Evolutionary conservation across 116 monocot genomes (phyloP).

Genomic region (Zostera marina): DNA sequence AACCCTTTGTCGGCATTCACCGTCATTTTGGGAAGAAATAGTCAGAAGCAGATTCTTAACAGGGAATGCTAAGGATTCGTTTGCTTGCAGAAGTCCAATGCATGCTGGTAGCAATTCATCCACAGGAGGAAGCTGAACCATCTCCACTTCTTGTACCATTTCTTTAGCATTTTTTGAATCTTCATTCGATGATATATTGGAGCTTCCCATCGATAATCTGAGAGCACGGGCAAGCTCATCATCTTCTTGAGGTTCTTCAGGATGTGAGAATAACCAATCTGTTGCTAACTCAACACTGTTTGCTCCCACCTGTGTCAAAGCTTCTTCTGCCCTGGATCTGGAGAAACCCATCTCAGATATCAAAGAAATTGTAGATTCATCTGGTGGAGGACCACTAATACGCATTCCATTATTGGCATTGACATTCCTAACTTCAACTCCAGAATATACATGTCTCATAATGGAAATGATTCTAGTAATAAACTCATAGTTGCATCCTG

Average conservation of each 20-base stretch:
- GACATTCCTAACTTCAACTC: conserved; percentile 57
- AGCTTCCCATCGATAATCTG: conserved; percentile 81
- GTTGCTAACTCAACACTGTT: conserved; percentile 96
- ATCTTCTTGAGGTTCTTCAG: conserved; percentile 96
- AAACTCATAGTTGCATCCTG: conserved; percentile 69
- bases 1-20: conserved; percentile 51
- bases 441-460: conserved; percentile 85
- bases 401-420: conserved; percentile 35
- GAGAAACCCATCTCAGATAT: conserved; percentile 98
- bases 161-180: conserved; percentile 18
- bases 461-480: conserved; percentile 62
- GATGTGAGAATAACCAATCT: conserved; percentile 96
- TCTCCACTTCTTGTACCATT: conserved; percentile 38
- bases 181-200: conserved; percentile 38
- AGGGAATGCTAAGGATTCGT: conserved; percentile 75
- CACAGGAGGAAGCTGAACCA: conserved; percentile 40
- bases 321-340: conserved; percentile 88
- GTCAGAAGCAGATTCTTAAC: conserved; percentile 76
- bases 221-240: conserved; percentile 98
- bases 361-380: conserved; percentile 74
- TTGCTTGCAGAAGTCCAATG: conserved; percentile 54
- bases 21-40: conserved; percentile 72
- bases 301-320: conserved; percentile 75
- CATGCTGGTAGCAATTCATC: conserved; percentile 79
- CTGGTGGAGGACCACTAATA: conserved; percentile 60